Evolutionary conservation across 2,329 filamentous ascomycete genomes (phyloP), one percentile per base, ranked within the genome.

Genomic region (Aureobasidium sp.): DNA sequence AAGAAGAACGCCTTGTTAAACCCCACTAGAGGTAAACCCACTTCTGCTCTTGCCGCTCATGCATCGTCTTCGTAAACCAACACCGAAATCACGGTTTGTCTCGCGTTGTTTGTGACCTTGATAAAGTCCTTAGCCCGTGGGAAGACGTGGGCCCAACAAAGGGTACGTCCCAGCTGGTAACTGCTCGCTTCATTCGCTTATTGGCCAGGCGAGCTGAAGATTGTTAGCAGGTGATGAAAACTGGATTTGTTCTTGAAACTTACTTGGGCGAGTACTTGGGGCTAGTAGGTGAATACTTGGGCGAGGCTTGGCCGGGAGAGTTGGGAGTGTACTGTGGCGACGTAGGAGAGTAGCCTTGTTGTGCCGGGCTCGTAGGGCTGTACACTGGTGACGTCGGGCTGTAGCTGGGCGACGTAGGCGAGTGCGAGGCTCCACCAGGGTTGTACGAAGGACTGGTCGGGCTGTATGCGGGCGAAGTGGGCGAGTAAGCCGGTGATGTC

Each of bases 301-400:
- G 74, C 34, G 73, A 77, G 3, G 65, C 52, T 36, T 65, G 64
- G 29, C 67, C 65, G n/a, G 65, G 65, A 39, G 65, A 66, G 15
- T 48, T 65, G 7, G 69, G 68, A 36, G 62, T 68, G 65, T 68
- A 71, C 53, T 68, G 64, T 20, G 71, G 71, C 39, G 67, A 70
- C 17, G 69, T 70, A 25, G 71, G 71, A 5, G 68, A 71, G 59
- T 72, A 72, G 29, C 59, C 55, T 37, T 63, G 65, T 61, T 69
- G 66, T n/a, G 56, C 61, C 22, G 79, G 79, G 66, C 78, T 80
- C 14, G 81, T 83, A 20, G 82, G 82, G 58, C 80, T 83, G 68
- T 83, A 85, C 65, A 78, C 80, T 25, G 82, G 83, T 37, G 81
- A 84, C 7, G 83, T 85, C 45, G 84, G 83, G 66, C 79, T 81